Evolutionary conservation across 1,139 yeast species (phyloP).

Genomic region (Sugiyamaella japonica): DNA sequence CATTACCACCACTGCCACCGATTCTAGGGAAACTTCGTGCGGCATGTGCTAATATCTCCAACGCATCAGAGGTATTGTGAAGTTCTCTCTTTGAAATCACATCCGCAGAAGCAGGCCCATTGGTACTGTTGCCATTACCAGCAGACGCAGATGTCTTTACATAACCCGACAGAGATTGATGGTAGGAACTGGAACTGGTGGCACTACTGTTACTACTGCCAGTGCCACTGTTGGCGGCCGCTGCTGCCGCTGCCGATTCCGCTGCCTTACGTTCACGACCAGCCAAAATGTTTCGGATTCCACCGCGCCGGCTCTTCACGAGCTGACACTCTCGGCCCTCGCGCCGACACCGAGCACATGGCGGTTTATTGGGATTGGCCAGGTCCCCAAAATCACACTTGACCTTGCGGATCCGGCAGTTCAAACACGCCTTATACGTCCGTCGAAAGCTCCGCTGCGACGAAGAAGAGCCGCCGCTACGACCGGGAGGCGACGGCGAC

Average conservation of each 20-base stretch:
- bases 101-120: constrained; percentile 8
- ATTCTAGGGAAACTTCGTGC: constrained; percentile 42
- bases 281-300: constrained; percentile 48
- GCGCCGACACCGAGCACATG: constrained; percentile 80
- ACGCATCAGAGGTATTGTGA: constrained; percentile 61
- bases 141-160: background rate
- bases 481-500: constrained; percentile 6
- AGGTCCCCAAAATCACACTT: constrained; percentile 82
- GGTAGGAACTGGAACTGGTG: background rate
- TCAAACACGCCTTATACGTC: constrained; percentile 79
- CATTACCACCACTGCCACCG: constrained; percentile 9
- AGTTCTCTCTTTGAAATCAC: constrained; percentile 39
- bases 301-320: constrained; percentile 63
- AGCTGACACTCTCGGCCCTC: constrained; percentile 81
- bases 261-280: constrained; percentile 40
- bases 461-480: background rate
- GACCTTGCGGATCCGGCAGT: constrained; percentile 79
- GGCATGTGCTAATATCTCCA: constrained; percentile 52
- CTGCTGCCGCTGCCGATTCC: constrained; percentile 2
- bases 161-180: background rate
- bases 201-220: background rate
- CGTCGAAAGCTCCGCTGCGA: constrained; percentile 38
- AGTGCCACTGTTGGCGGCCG: background rate
- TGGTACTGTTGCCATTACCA: background rate
- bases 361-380: constrained; percentile 72